A percentile compares a stretch with the other conserved stretches of the same genome.
These are phyloP conservation scores for Haplosporangium sp. DNA, from an alignment of 371 early-diverging fungal genomes.

Conservation along the genomic window DNA sequence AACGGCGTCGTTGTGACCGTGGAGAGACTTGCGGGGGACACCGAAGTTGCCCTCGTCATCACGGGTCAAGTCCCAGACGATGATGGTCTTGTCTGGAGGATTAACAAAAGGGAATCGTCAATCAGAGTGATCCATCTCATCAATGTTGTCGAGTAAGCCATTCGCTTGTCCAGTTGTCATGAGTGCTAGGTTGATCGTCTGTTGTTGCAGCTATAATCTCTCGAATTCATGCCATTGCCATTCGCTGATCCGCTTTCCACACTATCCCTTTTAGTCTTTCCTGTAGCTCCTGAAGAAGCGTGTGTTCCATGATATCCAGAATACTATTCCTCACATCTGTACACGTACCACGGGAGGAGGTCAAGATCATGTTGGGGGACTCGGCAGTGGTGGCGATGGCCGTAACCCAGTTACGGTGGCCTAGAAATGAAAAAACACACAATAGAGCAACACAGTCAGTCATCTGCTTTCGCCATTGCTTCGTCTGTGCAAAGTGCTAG, in stretches of 20 bases:
- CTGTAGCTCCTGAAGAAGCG: neutral
- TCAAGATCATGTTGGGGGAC: constrained; percentile 91
- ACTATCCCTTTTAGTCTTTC: too few relatives aligned
- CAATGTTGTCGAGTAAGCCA: neutral
- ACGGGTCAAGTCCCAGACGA: constrained; percentile 96
- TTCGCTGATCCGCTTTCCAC: too few relatives aligned
- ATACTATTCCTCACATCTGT: neutral
- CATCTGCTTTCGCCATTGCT: neutral
- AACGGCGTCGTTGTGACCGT: constrained; percentile 97
- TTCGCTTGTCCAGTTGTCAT: neutral
- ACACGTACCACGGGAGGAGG: constrained; percentile 89
- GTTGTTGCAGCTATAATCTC: neutral
- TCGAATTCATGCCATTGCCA: too few relatives aligned
- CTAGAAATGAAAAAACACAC: constrained; percentile 44
- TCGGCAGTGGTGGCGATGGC: constrained; percentile 94
- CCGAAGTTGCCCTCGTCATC: constrained; percentile 91
- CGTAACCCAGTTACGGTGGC: constrained; percentile 90
- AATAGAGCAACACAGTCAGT: neutral
- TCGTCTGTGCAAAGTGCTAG: too few relatives aligned
- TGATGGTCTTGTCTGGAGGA: constrained; percentile 89
- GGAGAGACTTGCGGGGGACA: constrained; percentile 87
- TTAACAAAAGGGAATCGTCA: neutral
- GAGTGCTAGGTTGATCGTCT: neutral
- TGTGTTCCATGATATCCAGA: neutral
- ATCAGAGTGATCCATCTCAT: neutral